Evolutionary conservation across 352 stramenopile genomes (phyloP), one percentile per base, ranked within the genome.

Genomic region (Phytophthora pluvialis): DNA sequence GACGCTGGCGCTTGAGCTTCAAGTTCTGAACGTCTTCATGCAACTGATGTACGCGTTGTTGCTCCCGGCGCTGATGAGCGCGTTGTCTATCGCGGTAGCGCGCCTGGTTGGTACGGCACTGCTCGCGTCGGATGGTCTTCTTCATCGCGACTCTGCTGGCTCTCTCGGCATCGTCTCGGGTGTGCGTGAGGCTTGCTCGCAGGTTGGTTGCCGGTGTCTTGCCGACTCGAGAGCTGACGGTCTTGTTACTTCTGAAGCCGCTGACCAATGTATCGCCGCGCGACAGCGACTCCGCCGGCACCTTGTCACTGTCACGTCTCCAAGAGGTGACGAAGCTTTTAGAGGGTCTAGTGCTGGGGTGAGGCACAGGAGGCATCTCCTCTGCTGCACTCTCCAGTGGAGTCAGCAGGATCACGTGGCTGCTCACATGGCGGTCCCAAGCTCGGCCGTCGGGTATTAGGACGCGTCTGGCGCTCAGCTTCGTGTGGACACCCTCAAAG

Each of bases 31-130:
- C n/a, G 40, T 56, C 51, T 26, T 52, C 45, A 13, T 50, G 52
- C 5, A 64, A 25, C 13, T 33, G 39, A 4, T 72, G 49, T 9
- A 68, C 32, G 11, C 0, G 9, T 15, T 48, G 32, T 5, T 57
- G 38, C 10, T 64, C 35, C 2, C 47, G 29, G 5, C 29, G 29
- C 31, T 60, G 11, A 0, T 25, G 28, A 11, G 29, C 26, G 4
- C 51, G 57, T 18, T 64, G 38, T 54, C 49, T 63, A 13, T 57
- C 45, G 8, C 57, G 64, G 28, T 64, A 72, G n/a, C 64, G 64
- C 4, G 64, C 58, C 32, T 72, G 64, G 46, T 67, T 72, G 39
- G 13, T 29, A 5, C 58, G 64, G 32, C 60, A 62, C 21, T 72
- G 58, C 8, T 68, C 60, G 3, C 52, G 60, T 58, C 60, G 51